These are phyloP conservation scores for Kewa caespitosa DNA, from an alignment of 179 eudicot genomes.

Conservation along the genomic window DNA sequence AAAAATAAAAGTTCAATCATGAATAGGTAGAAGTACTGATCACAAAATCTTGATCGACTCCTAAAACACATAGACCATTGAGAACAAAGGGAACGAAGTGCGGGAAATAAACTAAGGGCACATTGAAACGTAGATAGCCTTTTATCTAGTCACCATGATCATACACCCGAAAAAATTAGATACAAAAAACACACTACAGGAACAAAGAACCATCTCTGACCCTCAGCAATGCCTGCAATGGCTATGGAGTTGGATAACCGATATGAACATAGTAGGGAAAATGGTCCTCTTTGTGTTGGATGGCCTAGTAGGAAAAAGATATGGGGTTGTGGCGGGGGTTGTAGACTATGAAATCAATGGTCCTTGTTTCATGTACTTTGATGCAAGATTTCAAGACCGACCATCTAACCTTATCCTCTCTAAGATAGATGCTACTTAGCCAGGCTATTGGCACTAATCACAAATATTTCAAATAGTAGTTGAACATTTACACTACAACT, in stretches of 20 bases:
- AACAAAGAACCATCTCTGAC: slow-evolving; percentile 68
- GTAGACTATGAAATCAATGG: slow-evolving; percentile 65
- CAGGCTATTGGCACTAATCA: slow-evolving; percentile 76
- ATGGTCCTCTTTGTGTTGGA: slow-evolving; percentile 65
- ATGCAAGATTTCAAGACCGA: slow-evolving; percentile 84
- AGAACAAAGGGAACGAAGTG: too few species aligned
- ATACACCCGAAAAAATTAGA: too few species aligned
- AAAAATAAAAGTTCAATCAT: too few species aligned
- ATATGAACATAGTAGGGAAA: slow-evolving; percentile 76
- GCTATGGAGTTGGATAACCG: slow-evolving; percentile 80
- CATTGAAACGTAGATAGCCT: too few species aligned
- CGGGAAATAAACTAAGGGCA: too few species aligned
- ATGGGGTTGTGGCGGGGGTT: slow-evolving; percentile 66
- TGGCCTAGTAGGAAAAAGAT: slow-evolving; percentile 48
- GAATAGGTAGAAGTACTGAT: too few species aligned
- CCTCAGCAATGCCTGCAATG: slow-evolving; percentile 87
- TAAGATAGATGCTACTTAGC: slow-evolving; percentile 67
- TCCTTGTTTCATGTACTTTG: slow-evolving; percentile 50
- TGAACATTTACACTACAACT: too few species aligned
- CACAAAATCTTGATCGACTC: too few species aligned
- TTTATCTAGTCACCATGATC: too few species aligned
- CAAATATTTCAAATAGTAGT: too few species aligned
- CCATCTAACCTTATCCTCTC: slow-evolving; percentile 67
- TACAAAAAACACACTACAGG: too few species aligned
- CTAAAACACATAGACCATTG: too few species aligned